Conservation (phyloP, 306 rosid genomes). For the Glycine soja region DNA sequence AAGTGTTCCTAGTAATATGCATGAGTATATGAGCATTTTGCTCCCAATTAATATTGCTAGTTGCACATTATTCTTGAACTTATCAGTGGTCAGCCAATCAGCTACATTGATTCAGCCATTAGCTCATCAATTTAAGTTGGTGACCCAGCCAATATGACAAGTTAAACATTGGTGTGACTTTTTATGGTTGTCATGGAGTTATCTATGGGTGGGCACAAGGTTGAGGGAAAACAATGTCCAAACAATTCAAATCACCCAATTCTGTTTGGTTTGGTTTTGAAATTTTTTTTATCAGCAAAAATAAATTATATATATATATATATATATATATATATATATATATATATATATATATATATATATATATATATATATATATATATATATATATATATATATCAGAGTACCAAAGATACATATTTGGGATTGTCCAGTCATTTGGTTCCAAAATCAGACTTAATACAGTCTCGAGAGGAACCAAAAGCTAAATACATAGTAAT, state of each 20-base stretch:
- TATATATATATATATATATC: too few relatives aligned
- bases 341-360: too few relatives aligned
- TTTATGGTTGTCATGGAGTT: background rate
- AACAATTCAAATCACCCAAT: background rate
- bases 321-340: too few relatives aligned
- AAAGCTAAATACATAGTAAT: too few relatives aligned
- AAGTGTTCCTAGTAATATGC: background rate
- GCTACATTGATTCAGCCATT: conserved; percentile 1
- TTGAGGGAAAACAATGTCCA: background rate
- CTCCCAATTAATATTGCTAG: background rate
- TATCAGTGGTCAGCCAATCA: background rate
- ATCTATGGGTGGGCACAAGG: background rate
- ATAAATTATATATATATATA: too few relatives aligned
- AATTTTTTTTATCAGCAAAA: too few relatives aligned
- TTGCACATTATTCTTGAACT: background rate
- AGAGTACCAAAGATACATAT: too few relatives aligned
- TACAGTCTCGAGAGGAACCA: too few relatives aligned
- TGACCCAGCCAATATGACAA: background rate
- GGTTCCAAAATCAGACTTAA: too few relatives aligned
- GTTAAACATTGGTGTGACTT: background rate
- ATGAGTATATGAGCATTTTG: background rate
- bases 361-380: too few relatives aligned
- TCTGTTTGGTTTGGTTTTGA: background rate
- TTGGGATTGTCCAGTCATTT: too few relatives aligned
- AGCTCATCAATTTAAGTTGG: background rate